Evolutionary conservation across 2,329 filamentous ascomycete species (phyloP).

Genomic region (Fusarium brachygibbosum): DNA sequence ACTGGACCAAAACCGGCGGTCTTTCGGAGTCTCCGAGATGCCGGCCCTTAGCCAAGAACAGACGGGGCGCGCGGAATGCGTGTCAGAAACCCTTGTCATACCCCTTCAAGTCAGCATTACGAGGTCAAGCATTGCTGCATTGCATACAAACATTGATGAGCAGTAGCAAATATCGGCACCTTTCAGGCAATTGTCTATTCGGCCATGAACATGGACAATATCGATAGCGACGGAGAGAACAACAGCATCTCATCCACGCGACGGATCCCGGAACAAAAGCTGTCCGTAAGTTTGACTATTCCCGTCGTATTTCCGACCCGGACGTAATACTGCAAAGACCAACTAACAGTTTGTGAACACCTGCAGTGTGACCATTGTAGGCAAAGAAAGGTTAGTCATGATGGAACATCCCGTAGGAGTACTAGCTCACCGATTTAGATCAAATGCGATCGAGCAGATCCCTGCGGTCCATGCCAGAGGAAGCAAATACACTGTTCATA

Average conservation of each 20-base stretch:
- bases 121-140: neutral
- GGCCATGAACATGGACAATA: neutral
- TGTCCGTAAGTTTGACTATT: constrained; percentile 1
- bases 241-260: neutral
- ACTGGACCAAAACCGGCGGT: neutral
- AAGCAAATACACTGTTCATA: constrained; percentile 15
- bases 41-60: neutral
- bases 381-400: neutral
- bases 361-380: constrained; percentile 12
- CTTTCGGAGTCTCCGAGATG: neutral
- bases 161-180: neutral
- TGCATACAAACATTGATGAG: neutral
- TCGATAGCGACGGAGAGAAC: constrained; percentile 13
- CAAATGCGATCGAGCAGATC: constrained; percentile 17
- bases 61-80: neutral
- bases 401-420: neutral
- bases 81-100: neutral
- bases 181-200: neutral
- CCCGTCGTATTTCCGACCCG: neutral
- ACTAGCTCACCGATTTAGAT: neutral
- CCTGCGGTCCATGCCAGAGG: constrained; percentile 16
- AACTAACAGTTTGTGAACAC: neutral
- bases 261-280: constrained; percentile 16
- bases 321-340: fast-evolving
- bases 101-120: neutral